Percentiles rank a stretch among this genome's conserved stretches.
Conservation (phyloP, 2,329 filamentous ascomycete species). For the Epicoccum nigrum region DNA sequence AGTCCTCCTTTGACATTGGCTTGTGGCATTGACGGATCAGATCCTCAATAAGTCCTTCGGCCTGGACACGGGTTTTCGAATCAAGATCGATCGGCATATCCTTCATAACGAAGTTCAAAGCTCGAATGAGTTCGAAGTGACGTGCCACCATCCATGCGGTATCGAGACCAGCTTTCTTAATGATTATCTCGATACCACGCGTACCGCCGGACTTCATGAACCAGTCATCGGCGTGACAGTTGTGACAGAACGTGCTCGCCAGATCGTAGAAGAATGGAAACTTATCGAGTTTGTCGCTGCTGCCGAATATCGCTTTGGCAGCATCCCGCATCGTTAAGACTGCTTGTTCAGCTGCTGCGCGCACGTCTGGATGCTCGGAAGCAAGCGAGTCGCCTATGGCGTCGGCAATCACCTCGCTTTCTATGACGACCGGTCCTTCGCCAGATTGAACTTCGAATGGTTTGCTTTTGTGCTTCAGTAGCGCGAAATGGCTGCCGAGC, state of each 20-base stretch:
- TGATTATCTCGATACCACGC: slow-evolving; percentile 84
- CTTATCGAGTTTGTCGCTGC: slow-evolving; percentile 70
- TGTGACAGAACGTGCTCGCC: slow-evolving; percentile 85
- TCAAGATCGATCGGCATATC: slow-evolving; percentile 95
- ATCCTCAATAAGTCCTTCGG: slow-evolving; percentile 81
- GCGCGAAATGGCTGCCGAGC: slow-evolving; percentile 81
- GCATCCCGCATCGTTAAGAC: slow-evolving; percentile 80
- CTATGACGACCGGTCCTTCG: slow-evolving; percentile 85
- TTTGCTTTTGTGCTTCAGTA: slow-evolving; percentile 75
- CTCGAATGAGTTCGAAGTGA: slow-evolving; percentile 85
- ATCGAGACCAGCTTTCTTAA: slow-evolving; percentile 83
- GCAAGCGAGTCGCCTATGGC: slow-evolving; percentile 89
- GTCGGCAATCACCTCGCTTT: slow-evolving; percentile 85
- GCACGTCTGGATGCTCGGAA: slow-evolving; percentile 79
- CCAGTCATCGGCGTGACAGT: slow-evolving; percentile 98
- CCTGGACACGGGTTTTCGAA: slow-evolving; percentile 82
- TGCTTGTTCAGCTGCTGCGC: slow-evolving; percentile 80
- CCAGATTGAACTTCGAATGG: slow-evolving; percentile 85
- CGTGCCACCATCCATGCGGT: slow-evolving; percentile 81
- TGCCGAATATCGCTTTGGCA: slow-evolving; percentile 79
- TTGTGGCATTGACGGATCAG: slow-evolving; percentile 81
- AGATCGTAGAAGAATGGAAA: slow-evolving; percentile 86
- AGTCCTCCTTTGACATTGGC: slow-evolving; percentile 78
- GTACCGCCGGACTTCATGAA: slow-evolving; percentile 95
- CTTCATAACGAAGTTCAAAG: slow-evolving; percentile 97